A percentile compares a stretch with the other conserved stretches of the same genome.
These are phyloP conservation scores for Chrysosporium queenslandicum DNA, from an alignment of 2,329 filamentous ascomycete genomes.

Conservation along the genomic window DNA sequence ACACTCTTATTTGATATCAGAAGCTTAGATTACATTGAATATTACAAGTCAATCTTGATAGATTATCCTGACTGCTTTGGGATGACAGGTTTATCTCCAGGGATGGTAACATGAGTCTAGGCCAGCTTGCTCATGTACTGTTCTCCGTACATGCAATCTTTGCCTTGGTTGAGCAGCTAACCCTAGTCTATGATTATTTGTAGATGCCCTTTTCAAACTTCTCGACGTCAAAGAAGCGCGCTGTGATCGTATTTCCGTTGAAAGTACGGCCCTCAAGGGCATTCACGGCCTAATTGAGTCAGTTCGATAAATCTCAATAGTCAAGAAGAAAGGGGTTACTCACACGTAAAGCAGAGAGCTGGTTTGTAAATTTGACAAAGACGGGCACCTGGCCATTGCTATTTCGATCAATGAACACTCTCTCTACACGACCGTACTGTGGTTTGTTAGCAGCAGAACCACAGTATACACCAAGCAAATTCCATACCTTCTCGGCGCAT, in stretches of 20 bases:
- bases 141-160: too few species aligned
- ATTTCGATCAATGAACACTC: constrained; percentile 61
- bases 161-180: too few species aligned
- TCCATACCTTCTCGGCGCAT: constrained; percentile 62
- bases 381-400: constrained; percentile 51
- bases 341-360: constrained; percentile 73
- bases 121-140: too few species aligned
- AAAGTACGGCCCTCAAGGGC: constrained; percentile 80
- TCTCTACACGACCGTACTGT: constrained; percentile 72
- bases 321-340: constrained; percentile 29
- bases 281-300: constrained; percentile 80
- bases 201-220: constrained; percentile 65
- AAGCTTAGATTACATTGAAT: too few species aligned
- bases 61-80: too few species aligned
- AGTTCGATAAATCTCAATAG: too few species aligned
- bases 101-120: too few species aligned
- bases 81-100: too few species aligned
- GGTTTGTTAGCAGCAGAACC: constrained; percentile 13
- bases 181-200: too few species aligned
- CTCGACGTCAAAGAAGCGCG: constrained; percentile 70
- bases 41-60: too few species aligned
- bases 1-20: too few species aligned
- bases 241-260: constrained; percentile 73
- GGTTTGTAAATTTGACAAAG: constrained; percentile 86
- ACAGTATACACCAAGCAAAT: not conserved